Percentiles rank a stretch among this genome's conserved stretches.
Conservation (phyloP, 2,329 filamentous ascomycete genomes). For the Calonectria naviculata region DNA sequence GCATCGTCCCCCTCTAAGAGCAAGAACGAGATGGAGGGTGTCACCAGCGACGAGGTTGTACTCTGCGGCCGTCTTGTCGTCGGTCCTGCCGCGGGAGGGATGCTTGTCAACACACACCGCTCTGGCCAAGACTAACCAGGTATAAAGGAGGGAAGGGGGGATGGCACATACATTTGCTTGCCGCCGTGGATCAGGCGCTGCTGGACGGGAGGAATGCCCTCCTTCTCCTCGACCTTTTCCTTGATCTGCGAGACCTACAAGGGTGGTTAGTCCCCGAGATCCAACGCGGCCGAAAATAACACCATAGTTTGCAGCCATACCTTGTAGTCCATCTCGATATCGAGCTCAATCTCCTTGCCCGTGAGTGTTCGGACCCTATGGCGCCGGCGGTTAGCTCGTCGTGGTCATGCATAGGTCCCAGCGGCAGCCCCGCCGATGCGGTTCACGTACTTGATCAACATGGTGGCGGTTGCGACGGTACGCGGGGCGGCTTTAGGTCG, state of each 20-base stretch:
- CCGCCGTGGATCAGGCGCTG: conserved; percentile 96
- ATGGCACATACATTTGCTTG: conserved; percentile 88
- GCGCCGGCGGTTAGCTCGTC: conserved; percentile 32
- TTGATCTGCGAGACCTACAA: conserved; percentile 91
- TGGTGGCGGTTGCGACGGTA: conserved; percentile 36
- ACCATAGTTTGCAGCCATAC: conserved; percentile 58
- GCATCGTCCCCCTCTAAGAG: conserved; percentile 80
- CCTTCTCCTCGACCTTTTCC: conserved; percentile 99
- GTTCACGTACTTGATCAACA: conserved; percentile 63
- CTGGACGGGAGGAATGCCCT: conserved; percentile 96
- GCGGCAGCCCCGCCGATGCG: neutral
- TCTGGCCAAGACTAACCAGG: neutral
- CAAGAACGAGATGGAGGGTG: conserved; percentile 94
- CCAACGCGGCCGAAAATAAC: neutral
- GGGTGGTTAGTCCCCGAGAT: conserved; percentile 19
- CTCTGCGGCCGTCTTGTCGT: conserved; percentile 92
- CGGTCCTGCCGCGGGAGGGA: conserved; percentile 70
- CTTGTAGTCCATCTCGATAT: conserved; percentile 95
- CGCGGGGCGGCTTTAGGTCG: neutral
- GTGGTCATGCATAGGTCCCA: neutral
- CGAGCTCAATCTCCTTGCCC: conserved; percentile 98
- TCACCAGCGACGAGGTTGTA: conserved; percentile 93
- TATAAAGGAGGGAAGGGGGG: neutral
- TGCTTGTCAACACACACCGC: conserved; percentile 8
- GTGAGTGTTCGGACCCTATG: conserved; percentile 94